Base-by-base conservation (phyloP, 2,329 filamentous ascomycete species). In the Trichophyton equinum region DNA sequence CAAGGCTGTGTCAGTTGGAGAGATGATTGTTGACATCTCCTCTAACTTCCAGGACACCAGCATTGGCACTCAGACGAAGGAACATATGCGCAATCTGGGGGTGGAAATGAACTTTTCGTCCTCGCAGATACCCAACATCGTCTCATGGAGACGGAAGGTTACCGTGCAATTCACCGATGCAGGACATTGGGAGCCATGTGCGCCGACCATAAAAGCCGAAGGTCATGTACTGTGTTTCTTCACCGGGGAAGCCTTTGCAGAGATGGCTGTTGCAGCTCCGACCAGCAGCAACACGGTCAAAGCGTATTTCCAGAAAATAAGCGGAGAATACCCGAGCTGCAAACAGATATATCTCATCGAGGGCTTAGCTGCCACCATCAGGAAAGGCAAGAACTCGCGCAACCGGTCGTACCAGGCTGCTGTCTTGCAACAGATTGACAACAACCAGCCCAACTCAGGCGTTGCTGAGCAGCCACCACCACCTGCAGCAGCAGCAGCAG, bases 11-110 rank as follows among this genome's bases (percentile, higher is more conserved):
- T 87, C 87, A 0, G 82, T 84, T 0, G 81, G 81, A 0, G 88
- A 94, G 71, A 92, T 94, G 88, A 85, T 92, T 58, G 79, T 90
- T 1, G 82, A 89, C 66, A 75, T 92, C 25, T 81, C 88, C 0
- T 72, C 74, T 0, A 79, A 78, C 1, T 73, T 92, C 1, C 73
- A 80, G 22, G 72, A 70, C 8, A 71, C 77, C 0, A 74, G 70
- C 40, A 67, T 79, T 7, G 76, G 75, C 1, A 76, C 73, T 38
- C 76, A 78, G 61, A 69, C 75, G 11, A 63, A 72, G 15, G 74
- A 77, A 64, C 74, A 72, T 59, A 74, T 79, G 72, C 71, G 71
- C 51, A 71, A 71, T 2, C 64, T 77, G 8, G 71, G 70, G 8
- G 77, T 78, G 6, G 71, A 78, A 49, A 67, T 74, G 13, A 70